Conservation (phyloP, 345 rosid genomes). For the Rhodamnia rubescens region DNA sequence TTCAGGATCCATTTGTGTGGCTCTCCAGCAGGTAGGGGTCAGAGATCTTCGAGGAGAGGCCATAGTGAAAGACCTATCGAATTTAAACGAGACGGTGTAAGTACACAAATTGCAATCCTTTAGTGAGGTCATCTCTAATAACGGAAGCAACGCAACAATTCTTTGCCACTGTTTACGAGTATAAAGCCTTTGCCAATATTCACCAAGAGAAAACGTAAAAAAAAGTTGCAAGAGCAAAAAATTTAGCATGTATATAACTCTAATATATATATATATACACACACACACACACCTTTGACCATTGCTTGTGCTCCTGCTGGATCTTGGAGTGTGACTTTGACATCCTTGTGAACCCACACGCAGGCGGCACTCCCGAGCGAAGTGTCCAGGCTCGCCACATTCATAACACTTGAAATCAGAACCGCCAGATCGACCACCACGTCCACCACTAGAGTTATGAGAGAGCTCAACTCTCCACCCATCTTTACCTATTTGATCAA, state of each 20-base stretch:
- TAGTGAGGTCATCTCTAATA: not conserved
- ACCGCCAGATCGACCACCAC: slow-evolving; percentile 4
- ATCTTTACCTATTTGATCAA: not conserved
- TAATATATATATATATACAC: not conserved
- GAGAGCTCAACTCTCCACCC: slow-evolving; percentile 10
- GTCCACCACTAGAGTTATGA: slow-evolving; percentile 2
- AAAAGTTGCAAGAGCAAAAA: not conserved
- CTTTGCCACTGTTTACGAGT: not conserved
- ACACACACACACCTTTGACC: not conserved
- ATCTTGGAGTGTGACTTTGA: not conserved
- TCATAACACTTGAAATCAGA: slow-evolving; percentile 9
- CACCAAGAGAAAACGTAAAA: not conserved
- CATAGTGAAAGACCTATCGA: not conserved
- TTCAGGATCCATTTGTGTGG: not conserved
- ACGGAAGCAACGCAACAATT: not conserved
- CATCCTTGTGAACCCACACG: too few species aligned
- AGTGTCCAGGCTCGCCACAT: slow-evolving; percentile 8
- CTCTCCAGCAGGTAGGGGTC: too few species aligned
- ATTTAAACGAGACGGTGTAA: not conserved
- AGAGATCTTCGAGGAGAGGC: not conserved
- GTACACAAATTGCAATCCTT: not conserved
- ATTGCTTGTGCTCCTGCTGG: slow-evolving; percentile 6
- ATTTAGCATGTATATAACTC: not conserved
- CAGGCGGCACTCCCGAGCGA: not conserved
- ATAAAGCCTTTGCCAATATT: not conserved